Evolutionary conservation across 148 eudicot species (phyloP).

Genomic region (Linanthus parryae): DNA sequence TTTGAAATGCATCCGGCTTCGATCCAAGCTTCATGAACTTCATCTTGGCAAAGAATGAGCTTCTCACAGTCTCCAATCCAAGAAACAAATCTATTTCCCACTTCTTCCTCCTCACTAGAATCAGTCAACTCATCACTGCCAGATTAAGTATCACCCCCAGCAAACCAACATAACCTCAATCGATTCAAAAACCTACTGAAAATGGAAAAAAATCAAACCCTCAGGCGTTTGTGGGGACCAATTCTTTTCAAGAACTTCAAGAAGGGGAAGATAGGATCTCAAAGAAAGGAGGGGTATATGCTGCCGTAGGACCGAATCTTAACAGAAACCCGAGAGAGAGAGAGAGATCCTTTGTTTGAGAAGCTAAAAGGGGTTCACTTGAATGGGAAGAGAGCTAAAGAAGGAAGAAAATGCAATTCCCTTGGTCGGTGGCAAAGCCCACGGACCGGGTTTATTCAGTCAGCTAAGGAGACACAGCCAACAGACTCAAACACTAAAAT

Average conservation of each 20-base stretch:
- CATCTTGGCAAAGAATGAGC: constrained; percentile 48
- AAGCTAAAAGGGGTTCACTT: constrained; percentile 29
- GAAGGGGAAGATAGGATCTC: constrained; percentile 33
- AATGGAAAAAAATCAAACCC: constrained; percentile 24
- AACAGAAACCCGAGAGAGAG: constrained; percentile 33
- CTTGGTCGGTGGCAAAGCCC: constrained; percentile 69
- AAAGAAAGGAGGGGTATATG: constrained; percentile 32
- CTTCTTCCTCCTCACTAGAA: no score
- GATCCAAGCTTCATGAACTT: constrained; percentile 98
- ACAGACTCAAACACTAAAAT: constrained; percentile 45
- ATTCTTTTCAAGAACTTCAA: constrained; percentile 19
- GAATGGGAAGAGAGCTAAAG: constrained; percentile 43
- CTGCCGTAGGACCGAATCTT: constrained; percentile 38
- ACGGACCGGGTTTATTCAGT: constrained; percentile 45
- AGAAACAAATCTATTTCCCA: no score
- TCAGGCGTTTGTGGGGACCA: constrained; percentile 42
- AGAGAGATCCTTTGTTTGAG: constrained; percentile 15
- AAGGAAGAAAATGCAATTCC: constrained; percentile 44
- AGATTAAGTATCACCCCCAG: constrained; percentile 26
- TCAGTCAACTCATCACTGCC: constrained; percentile 22
- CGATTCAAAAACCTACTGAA: constrained; percentile 23
- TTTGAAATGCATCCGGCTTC: constrained; percentile 69
- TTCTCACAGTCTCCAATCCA: no score
- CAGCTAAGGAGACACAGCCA: constrained; percentile 60
- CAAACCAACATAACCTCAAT: constrained; percentile 21